These are phyloP conservation scores for Yamadazyma pseudoaaseri DNA, from an alignment of 1,139 yeast species.

Conservation along the genomic window DNA sequence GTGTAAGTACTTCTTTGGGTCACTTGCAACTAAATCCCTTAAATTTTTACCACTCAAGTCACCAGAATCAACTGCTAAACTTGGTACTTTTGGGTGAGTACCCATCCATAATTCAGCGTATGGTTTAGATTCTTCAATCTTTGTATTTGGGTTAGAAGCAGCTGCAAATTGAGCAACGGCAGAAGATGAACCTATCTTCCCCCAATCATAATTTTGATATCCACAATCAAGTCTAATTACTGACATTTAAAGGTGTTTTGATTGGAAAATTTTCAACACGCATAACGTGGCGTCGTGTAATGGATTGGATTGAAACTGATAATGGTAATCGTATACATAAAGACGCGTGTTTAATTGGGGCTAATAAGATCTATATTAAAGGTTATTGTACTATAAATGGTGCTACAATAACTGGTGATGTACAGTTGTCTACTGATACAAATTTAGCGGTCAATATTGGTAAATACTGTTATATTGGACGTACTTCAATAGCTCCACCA, in stretches of 20 bases:
- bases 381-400: conserved; percentile 35
- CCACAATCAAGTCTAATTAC: conserved; percentile 53
- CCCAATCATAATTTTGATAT: conserved; percentile 79
- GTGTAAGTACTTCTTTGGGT: conserved; percentile 65
- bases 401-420: conserved; percentile 40
- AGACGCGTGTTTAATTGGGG: conserved; percentile 32
- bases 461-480: conserved; percentile 43
- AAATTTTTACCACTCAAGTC: conserved; percentile 44
- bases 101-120: conserved; percentile 99
- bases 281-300: not conserved
- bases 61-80: conserved; percentile 50
- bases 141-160: conserved; percentile 56
- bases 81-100: conserved; percentile 90
- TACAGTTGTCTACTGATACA: conserved; percentile 20
- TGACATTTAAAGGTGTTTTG: conserved; percentile 9
- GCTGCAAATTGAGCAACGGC: conserved; percentile 89
- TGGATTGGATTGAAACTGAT: conserved; percentile 41
- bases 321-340: conserved; percentile 60
- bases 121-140: conserved; percentile 70
- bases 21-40: conserved; percentile 58
- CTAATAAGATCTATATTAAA: conserved; percentile 25
- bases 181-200: conserved; percentile 78
- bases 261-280: conserved; percentile 2
- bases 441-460: conserved; percentile 49
- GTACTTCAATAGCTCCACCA: conserved; percentile 35